phyloP scores from a whole-genome alignment of 164 flowering plant species.

The Stephania cephalantha region DNA sequence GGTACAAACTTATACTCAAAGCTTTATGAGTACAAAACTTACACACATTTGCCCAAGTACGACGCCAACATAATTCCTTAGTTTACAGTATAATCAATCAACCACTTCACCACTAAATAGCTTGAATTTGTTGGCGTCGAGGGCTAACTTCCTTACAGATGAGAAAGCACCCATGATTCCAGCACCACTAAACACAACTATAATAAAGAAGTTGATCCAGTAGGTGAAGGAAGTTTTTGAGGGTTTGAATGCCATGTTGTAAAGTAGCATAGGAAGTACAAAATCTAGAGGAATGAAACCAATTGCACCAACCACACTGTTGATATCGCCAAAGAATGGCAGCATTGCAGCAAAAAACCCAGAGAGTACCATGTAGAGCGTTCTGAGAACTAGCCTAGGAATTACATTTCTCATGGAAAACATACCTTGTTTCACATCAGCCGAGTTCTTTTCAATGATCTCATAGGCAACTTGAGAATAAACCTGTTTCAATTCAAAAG shows the following conservation, averaged over 20 bases:
- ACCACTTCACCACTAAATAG: constrained; percentile 72
- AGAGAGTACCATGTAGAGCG: constrained; percentile 65
- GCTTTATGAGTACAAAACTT: neutral
- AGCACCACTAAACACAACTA: constrained; percentile 58
- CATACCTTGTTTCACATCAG: constrained; percentile 71
- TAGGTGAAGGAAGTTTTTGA: constrained; percentile 41
- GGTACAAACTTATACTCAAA: neutral
- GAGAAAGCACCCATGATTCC: constrained; percentile 87
- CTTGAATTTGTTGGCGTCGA: constrained; percentile 77
- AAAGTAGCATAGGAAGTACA: constrained; percentile 88
- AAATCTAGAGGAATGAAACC: constrained; percentile 96
- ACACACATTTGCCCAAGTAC: neutral
- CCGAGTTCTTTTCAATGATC: constrained; percentile 84
- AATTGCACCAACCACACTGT: constrained; percentile 74
- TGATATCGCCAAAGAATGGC: constrained; percentile 97
- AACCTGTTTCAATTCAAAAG: constrained; percentile 40
- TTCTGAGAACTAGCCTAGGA: constrained; percentile 73
- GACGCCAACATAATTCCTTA: neutral
- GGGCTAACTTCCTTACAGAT: constrained; percentile 63
- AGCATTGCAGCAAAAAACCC: constrained; percentile 95
- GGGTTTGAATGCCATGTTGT: constrained; percentile 84
- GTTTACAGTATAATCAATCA: constrained; percentile 24
- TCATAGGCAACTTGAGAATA: constrained; percentile 98
- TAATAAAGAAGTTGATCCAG: constrained; percentile 65
- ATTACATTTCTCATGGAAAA: constrained; percentile 76